Conservation (phyloP, 495 filamentous ascomycete species). For the Amphirosellinia nigrospora region DNA sequence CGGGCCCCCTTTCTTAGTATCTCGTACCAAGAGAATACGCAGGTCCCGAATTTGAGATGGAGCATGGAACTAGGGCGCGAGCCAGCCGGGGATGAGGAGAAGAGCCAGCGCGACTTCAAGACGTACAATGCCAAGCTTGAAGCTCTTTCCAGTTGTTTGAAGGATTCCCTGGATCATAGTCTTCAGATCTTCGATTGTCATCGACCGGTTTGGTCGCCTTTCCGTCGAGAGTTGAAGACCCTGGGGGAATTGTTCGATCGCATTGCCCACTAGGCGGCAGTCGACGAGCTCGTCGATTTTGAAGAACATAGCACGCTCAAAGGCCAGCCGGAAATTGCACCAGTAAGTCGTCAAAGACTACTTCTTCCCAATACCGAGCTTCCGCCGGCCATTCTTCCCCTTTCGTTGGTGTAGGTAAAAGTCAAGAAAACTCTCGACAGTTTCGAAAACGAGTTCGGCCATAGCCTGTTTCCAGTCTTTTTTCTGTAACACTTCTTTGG, state of each 20-base stretch:
- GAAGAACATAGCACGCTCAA: not conserved
- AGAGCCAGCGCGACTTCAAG: not conserved
- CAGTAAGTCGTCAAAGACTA: not conserved
- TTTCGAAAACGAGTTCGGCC: not conserved
- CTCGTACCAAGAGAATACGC: not conserved
- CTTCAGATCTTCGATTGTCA: not conserved
- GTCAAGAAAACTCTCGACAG: not conserved
- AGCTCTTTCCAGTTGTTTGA: not conserved
- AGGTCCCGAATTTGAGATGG: not conserved
- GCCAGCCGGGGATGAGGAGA: not conserved
- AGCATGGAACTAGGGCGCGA: not conserved
- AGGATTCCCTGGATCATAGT: not conserved
- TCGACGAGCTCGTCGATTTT: not conserved
- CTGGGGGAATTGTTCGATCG: not conserved
- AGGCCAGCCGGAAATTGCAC: not conserved
- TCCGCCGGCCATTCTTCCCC: not conserved
- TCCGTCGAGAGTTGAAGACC: not conserved
- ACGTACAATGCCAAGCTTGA: not conserved
- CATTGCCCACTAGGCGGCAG: not conserved
- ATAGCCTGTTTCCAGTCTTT: not conserved
- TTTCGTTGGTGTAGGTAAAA: not conserved
- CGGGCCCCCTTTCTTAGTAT: not conserved
- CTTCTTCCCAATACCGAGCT: not conserved
- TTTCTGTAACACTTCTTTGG: not conserved
- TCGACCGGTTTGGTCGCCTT: not conserved